Base-by-base conservation (phyloP, 495 filamentous ascomycete species). In the Penicillium turbatum region DNA sequence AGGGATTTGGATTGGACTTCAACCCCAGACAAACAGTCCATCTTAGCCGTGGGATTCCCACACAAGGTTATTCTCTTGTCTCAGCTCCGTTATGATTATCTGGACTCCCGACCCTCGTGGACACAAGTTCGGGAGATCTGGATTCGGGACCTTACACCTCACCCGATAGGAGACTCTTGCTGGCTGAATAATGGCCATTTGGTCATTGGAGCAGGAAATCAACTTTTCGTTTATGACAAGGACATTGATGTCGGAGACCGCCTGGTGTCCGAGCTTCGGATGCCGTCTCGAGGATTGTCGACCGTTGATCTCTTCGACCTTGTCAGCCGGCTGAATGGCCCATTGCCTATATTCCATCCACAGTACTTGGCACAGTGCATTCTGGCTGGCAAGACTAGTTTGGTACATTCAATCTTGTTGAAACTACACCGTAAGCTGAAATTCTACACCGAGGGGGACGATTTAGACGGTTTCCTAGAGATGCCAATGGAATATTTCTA, bases 1-100 rank as follows among this genome's bases (percentile, higher is more conserved):
- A 79, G 83, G 56, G 92, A 96, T 62, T 79, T 97, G 7, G 91
- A 96, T 63, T 97, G 92, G 92, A 92, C 92, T 1, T 92, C 88
- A 7, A 96, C 92, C 0, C 90, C 92, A 0, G 90, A 95, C 60
- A 83, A 81, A 57, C 92, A 97, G 65, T 92, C 89, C 2, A 89
- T 97, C 52, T 80, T 97, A 11, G 89, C 92, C 7, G 89, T 97
- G 32, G 92, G 92, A 5, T 97, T 96, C 64, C 84, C 86, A 11
- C 87, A 92, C 57, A 82, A 86, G 48, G 86, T 97, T 17, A 64
- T 93, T 26, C 76, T 97, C 3, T 77, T 96, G n/a, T 85, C 88
- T 19, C 92, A 97, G 67, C 85, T 96, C 72, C 86, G 92, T 19
- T 97, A 92, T 63, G 92, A 97, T 65, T 96, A 97, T 62, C 72